A percentile compares a stretch with the other conserved stretches of the same genome.
Conservation (phyloP, 306 rosid species). For the Vigna hirtella region DNA sequence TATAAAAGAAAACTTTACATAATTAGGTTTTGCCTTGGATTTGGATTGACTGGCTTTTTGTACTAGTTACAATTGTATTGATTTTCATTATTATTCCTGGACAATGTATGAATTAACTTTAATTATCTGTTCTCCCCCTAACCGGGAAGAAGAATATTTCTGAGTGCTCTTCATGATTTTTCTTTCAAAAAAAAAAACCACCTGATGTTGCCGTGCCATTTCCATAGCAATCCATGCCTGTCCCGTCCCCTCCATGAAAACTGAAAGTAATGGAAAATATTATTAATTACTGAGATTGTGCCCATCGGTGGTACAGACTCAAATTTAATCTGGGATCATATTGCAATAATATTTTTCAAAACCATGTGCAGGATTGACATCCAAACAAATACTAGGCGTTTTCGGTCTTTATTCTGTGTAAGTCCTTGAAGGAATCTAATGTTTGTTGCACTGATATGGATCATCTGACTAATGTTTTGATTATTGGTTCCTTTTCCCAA, state of each 20-base stretch:
- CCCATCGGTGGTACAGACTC: conserved; percentile 10
- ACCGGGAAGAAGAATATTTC: conserved; percentile 27
- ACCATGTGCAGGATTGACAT: conserved; percentile 85
- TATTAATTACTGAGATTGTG: conserved; percentile 24
- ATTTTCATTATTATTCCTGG: conserved; percentile 18
- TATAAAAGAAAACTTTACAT: background rate
- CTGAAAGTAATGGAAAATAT: conserved; percentile 32
- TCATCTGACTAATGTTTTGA: conserved; percentile 31
- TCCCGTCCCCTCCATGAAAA: conserved; percentile 34
- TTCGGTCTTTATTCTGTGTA: conserved; percentile 82
- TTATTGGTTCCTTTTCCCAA: conserved; percentile 20
- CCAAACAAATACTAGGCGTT: conserved; percentile 84
- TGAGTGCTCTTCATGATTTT: conserved; percentile 11
- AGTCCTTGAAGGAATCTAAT: conserved; percentile 43
- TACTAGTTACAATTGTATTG: background rate
- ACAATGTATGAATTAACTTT: conserved; percentile 21
- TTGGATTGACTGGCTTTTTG: conserved; percentile 33
- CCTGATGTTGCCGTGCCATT: conserved; percentile 33
- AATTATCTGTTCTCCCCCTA: conserved; percentile 25
- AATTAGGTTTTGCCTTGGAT: conserved; percentile 18
- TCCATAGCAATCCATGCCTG: conserved; percentile 21
- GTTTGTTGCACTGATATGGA: conserved; percentile 9
- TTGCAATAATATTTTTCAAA: conserved; percentile 38
- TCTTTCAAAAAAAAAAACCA: background rate
- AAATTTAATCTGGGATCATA: conserved; percentile 30